These are phyloP conservation scores for Solanum sejunctum DNA, from an alignment of 257 asterid genomes.

Conservation along the genomic window DNA sequence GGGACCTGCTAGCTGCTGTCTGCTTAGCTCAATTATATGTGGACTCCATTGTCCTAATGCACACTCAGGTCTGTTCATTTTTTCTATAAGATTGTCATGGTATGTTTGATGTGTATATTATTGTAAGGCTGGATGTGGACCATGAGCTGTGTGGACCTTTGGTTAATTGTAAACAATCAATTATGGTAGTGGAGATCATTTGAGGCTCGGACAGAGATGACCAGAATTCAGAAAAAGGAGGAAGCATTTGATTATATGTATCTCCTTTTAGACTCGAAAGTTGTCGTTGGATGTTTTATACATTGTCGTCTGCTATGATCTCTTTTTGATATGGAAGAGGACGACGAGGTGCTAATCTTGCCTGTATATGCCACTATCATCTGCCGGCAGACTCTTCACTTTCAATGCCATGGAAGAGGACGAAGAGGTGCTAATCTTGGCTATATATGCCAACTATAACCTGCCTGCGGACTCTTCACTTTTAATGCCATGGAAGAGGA, in stretches of 20 bases:
- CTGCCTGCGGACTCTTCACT: too few relatives aligned
- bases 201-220: background rate
- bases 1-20: background rate
- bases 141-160: background rate
- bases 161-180: background rate
- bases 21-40: slow-evolving; percentile 1
- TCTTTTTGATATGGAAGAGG: background rate
- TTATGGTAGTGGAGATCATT: background rate
- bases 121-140: background rate
- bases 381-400: too few relatives aligned
- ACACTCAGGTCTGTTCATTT: background rate
- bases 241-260: background rate
- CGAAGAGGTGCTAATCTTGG: too few relatives aligned
- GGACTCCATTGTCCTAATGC: background rate
- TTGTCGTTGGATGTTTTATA: background rate
- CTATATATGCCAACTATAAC: too few relatives aligned
- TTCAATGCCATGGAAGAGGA: too few relatives aligned
- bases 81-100: background rate
- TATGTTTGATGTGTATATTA: background rate
- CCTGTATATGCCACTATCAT: background rate
- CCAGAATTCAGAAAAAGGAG: background rate
- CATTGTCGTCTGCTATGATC: background rate
- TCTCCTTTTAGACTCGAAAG: background rate
- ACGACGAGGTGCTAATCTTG: background rate
- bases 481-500: background rate